A percentile compares a stretch with the other conserved stretches of the same genome.
These are phyloP conservation scores for Penicillium hesseltinei DNA, from an alignment of 2,329 filamentous ascomycete species.

Conservation along the genomic window DNA sequence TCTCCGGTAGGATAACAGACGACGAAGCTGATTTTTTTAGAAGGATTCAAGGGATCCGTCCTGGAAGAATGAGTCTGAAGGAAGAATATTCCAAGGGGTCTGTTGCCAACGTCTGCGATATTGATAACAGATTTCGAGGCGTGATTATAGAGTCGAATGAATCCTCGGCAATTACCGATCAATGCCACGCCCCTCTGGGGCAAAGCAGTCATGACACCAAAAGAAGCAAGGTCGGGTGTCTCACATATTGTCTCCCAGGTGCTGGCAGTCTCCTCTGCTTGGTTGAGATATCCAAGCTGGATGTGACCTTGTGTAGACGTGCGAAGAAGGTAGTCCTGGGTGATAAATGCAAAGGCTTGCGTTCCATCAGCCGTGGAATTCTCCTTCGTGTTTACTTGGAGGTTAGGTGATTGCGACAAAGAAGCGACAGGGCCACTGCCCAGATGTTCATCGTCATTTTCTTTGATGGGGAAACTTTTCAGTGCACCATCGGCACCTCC, in stretches of 20 bases:
- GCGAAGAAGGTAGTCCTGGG: conserved; percentile 34
- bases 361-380: conserved; percentile 17
- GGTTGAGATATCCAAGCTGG: conserved; percentile 28
- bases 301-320: conserved; percentile 31
- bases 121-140: conserved; percentile 26
- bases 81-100: conserved; percentile 31
- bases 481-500: conserved; percentile 81
- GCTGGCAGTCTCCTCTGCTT: conserved; percentile 14
- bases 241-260: conserved; percentile 30
- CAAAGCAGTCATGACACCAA: conserved; percentile 31
- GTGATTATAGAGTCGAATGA: conserved; percentile 38
- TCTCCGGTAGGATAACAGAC: conserved; percentile 27
- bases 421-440: not conserved
- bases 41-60: not conserved
- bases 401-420: not conserved
- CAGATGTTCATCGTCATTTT: conserved; percentile 2
- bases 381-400: not conserved
- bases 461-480: conserved; percentile 31
- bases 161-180: conserved; percentile 34
- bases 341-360: conserved; percentile 36
- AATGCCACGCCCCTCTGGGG: conserved; percentile 34
- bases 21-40: conserved; percentile 25
- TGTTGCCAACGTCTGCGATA: conserved; percentile 26
- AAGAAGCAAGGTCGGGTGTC: conserved; percentile 32
- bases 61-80: conserved; percentile 18